Conservation (phyloP, 495 filamentous ascomycete species). For the Hapsidospora chrysogenum region DNA sequence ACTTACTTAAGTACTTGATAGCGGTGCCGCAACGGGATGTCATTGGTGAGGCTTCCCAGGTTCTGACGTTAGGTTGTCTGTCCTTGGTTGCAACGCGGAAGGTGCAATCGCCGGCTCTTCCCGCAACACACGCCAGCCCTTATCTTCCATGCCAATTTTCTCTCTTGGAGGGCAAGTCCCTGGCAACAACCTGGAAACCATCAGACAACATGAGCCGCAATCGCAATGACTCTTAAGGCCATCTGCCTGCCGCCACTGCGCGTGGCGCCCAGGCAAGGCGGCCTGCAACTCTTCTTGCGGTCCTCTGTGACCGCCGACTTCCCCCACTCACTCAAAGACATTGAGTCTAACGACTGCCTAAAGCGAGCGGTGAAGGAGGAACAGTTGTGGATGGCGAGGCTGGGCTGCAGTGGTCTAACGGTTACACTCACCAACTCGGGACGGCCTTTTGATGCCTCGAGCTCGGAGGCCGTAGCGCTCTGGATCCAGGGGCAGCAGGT, state of each 20-base stretch:
- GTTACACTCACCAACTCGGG: background rate
- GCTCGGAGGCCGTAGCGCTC: background rate
- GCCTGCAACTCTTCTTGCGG: background rate
- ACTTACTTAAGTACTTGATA: too few relatives aligned
- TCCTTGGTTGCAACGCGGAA: too few relatives aligned
- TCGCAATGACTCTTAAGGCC: background rate
- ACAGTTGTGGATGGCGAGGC: constrained; percentile 2
- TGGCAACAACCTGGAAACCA: background rate
- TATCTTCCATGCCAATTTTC: background rate
- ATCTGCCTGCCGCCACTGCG: background rate
- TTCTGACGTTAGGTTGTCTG: too few relatives aligned
- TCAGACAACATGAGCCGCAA: background rate
- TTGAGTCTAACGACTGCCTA: background rate
- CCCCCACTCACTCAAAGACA: background rate
- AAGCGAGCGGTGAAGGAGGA: background rate
- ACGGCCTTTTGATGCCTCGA: background rate
- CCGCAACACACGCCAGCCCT: background rate
- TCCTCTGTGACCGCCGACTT: background rate
- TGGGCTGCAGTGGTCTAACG: background rate
- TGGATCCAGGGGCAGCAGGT: background rate
- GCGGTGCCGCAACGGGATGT: too few relatives aligned
- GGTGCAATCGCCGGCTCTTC: background rate
- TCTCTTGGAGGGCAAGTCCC: background rate
- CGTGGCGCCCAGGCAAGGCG: background rate
- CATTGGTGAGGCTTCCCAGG: too few relatives aligned